Evolutionary conservation across 202 grass and related monocot species (phyloP).

Genomic region (Cymbopogon flexuosus): DNA sequence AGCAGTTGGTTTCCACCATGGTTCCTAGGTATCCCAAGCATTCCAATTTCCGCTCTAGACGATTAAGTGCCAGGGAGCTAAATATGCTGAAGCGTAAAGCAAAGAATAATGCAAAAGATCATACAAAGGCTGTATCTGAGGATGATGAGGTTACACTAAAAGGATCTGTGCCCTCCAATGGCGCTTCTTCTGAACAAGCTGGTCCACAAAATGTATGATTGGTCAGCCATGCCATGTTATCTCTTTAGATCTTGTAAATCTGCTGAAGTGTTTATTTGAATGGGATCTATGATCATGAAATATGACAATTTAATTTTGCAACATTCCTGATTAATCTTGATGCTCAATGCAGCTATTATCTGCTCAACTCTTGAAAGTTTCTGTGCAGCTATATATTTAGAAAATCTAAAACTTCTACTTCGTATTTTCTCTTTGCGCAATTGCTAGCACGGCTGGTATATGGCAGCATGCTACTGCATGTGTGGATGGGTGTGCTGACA

Average conservation of each 20-base stretch:
- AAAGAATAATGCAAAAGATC: slow-evolving; percentile 82
- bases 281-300: background rate
- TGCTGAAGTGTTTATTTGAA: slow-evolving; percentile 6
- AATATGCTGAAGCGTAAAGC: slow-evolving; percentile 97
- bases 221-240: background rate
- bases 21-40: slow-evolving; percentile 55
- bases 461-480: slow-evolving; percentile 13
- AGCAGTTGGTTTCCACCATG: slow-evolving; percentile 90
- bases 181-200: slow-evolving; percentile 50
- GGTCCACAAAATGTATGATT: slow-evolving; percentile 50
- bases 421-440: background rate
- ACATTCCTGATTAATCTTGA: slow-evolving; percentile 11
- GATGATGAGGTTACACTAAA: slow-evolving; percentile 56
- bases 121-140: slow-evolving; percentile 67
- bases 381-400: background rate
- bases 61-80: slow-evolving; percentile 86
- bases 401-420: background rate
- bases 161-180: slow-evolving; percentile 39
- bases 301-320: slow-evolving; percentile 5
- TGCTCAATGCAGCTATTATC: slow-evolving; percentile 8
- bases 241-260: background rate
- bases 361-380: slow-evolving; percentile 15
- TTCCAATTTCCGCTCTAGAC: slow-evolving; percentile 49
- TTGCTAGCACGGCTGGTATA: slow-evolving; percentile 2
- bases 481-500: background rate